A percentile compares a stretch with the other conserved stretches of the same genome.
Conservation (phyloP, 192 early-diverging fungal species). For the Linnemannia exigua region DNA sequence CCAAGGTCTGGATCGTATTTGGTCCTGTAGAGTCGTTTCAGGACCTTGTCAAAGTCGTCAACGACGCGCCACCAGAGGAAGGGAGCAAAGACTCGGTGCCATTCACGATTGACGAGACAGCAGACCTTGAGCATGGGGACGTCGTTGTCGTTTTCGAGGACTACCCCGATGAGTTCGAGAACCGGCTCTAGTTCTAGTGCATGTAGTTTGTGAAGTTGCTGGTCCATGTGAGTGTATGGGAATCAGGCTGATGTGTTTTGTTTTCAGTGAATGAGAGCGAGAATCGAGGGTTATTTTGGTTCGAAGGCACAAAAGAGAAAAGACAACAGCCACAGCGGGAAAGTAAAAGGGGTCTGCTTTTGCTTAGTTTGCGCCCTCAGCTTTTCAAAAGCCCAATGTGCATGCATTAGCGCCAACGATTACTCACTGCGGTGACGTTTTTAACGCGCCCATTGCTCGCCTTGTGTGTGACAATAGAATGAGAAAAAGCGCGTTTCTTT, state of each 20-base stretch:
- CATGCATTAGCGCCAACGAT: too few species aligned
- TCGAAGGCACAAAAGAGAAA: too few species aligned
- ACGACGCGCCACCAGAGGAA: conserved; percentile 1
- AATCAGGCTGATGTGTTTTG: background rate
- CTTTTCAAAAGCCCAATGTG: too few species aligned
- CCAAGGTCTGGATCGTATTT: background rate
- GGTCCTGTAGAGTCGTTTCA: background rate
- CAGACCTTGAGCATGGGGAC: background rate
- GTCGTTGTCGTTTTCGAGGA: background rate
- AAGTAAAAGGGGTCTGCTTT: too few species aligned
- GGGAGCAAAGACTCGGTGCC: background rate
- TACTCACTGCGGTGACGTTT: too few species aligned
- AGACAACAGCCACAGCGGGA: too few species aligned
- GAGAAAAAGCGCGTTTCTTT: background rate
- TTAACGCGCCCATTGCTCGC: too few species aligned
- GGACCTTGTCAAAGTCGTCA: conserved; percentile 1
- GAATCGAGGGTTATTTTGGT: too few species aligned
- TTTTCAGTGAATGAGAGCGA: background rate
- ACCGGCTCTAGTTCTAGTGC: background rate
- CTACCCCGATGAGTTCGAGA: background rate
- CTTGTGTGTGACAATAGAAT: too few species aligned
- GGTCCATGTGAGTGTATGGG: background rate
- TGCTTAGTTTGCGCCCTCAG: too few species aligned
- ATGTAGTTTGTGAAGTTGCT: background rate
- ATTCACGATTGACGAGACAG: background rate